A percentile compares a stretch with the other conserved stretches of the same genome.
Conservation (phyloP, 352 stramenopile species). For the Globisporangium paddicum region DNA sequence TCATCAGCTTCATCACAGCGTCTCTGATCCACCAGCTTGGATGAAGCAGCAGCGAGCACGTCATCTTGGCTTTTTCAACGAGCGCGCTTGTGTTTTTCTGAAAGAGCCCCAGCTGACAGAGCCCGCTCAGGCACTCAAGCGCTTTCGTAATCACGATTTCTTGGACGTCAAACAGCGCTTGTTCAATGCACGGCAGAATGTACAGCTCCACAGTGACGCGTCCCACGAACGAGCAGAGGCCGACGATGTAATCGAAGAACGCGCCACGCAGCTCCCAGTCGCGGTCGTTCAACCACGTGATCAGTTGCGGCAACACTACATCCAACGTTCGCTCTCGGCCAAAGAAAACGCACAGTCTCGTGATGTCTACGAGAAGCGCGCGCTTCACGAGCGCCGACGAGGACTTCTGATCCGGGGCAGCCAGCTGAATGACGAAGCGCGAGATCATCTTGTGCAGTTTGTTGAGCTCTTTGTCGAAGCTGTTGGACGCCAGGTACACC, state of each 20-base stretch:
- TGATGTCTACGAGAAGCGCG: conserved; percentile 92
- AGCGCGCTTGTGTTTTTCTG: conserved; percentile 77
- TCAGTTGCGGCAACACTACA: conserved; percentile 95
- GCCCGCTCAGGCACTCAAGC: conserved; percentile 85
- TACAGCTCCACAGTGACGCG: conserved; percentile 93
- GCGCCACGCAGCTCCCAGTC: conserved; percentile 88
- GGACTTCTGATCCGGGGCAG: conserved; percentile 82
- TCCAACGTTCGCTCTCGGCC: conserved; percentile 92
- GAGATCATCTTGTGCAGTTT: conserved; percentile 92
- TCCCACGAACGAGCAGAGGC: conserved; percentile 94
- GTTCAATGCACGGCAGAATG: conserved; percentile 96
- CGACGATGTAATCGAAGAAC: conserved; percentile 93
- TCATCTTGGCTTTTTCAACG: conserved; percentile 82
- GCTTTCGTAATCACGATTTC: conserved; percentile 94
- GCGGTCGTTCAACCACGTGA: conserved; percentile 97
- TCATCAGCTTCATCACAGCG: conserved; percentile 83
- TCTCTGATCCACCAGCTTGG: conserved; percentile 88
- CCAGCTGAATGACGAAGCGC: conserved; percentile 93
- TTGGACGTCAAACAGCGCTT: conserved; percentile 95
- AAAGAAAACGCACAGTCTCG: conserved; percentile 97
- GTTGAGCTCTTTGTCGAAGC: conserved; percentile 92
- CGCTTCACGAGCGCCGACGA: conserved; percentile 93
- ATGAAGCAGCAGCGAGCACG: conserved; percentile 81
- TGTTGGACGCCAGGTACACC: conserved; percentile 69
- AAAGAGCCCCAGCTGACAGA: conserved; percentile 92